Evolutionary conservation across 140 eudicot genomes (phyloP).

Genomic region (Erigeron philadelphicus): DNA sequence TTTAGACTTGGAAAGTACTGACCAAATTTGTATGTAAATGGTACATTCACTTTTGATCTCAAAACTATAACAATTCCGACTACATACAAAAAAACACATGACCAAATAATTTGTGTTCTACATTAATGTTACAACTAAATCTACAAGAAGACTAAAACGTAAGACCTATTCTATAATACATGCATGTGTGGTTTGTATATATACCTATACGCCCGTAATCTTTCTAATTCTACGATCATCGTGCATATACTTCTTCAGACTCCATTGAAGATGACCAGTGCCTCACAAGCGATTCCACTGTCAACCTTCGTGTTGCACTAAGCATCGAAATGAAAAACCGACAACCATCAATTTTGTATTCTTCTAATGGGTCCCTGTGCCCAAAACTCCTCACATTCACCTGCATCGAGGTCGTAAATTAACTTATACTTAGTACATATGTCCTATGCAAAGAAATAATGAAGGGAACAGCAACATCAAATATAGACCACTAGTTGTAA

Average conservation of each 20-base stretch:
- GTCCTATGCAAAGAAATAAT: not conserved
- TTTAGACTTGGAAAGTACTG: too few relatives aligned
- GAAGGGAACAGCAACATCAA: not conserved
- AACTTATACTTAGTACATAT: not conserved
- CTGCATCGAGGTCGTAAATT: conserved; percentile 32
- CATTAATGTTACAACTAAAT: not conserved
- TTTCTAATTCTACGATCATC: conserved; percentile 19
- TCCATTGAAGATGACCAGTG: conserved; percentile 90
- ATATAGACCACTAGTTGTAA: not conserved
- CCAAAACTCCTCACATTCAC: conserved; percentile 97
- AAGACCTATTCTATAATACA: conserved; percentile 24
- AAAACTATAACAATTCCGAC: too few relatives aligned
- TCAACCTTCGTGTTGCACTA: conserved; percentile 75
- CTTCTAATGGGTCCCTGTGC: conserved; percentile 94
- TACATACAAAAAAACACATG: too few relatives aligned
- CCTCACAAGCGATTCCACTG: conserved; percentile 80
- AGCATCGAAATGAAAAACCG: conserved; percentile 92
- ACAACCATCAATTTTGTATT: conserved; percentile 97
- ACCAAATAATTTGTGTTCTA: too few relatives aligned
- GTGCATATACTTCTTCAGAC: conserved; percentile 47
- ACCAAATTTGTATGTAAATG: too few relatives aligned
- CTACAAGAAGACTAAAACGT: conserved; percentile 11
- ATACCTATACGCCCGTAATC: not conserved
- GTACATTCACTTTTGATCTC: too few relatives aligned
- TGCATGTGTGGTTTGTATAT: conserved; percentile 15